These are phyloP conservation scores for Syzygium aqueum DNA, from an alignment of 345 rosid species.

Conservation along the genomic window DNA sequence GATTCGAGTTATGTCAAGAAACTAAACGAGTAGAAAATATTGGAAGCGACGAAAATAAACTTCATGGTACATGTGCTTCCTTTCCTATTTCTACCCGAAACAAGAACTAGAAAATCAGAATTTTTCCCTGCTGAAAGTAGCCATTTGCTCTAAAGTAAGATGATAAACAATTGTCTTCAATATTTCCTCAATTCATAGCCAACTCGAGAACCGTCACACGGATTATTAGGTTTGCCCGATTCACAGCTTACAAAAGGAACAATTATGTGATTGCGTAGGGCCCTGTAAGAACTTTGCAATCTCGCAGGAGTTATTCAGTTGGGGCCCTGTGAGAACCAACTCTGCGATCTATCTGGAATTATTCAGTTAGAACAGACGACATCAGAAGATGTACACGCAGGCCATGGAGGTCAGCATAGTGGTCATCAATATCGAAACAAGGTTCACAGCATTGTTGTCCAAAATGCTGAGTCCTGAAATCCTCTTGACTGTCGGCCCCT, in stretches of 20 bases:
- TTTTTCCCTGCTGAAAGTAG: background rate
- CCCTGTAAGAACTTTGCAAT: background rate
- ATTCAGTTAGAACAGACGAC: background rate
- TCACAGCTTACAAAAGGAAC: background rate
- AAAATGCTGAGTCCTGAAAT: constrained; percentile 74
- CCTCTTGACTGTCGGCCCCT: constrained; percentile 88
- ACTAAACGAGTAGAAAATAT: background rate
- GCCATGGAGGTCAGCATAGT: constrained; percentile 53
- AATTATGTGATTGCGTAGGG: background rate
- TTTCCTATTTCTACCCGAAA: background rate
- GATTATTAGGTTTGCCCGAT: background rate
- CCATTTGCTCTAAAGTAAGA: background rate
- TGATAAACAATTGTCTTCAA: background rate
- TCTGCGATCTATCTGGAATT: background rate
- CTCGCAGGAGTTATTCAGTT: background rate
- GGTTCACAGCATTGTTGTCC: constrained; percentile 90
- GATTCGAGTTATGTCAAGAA: background rate
- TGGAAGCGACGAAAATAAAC: background rate
- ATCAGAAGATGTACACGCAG: constrained; percentile 58
- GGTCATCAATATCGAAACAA: constrained; percentile 61
- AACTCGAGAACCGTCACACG: background rate
- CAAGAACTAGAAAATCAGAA: background rate
- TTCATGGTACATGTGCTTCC: background rate
- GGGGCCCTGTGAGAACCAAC: background rate
- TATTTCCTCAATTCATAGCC: background rate